These are phyloP conservation scores for Aspergillus proliferans DNA, from an alignment of 2,329 filamentous ascomycete species.

Conservation along the genomic window DNA sequence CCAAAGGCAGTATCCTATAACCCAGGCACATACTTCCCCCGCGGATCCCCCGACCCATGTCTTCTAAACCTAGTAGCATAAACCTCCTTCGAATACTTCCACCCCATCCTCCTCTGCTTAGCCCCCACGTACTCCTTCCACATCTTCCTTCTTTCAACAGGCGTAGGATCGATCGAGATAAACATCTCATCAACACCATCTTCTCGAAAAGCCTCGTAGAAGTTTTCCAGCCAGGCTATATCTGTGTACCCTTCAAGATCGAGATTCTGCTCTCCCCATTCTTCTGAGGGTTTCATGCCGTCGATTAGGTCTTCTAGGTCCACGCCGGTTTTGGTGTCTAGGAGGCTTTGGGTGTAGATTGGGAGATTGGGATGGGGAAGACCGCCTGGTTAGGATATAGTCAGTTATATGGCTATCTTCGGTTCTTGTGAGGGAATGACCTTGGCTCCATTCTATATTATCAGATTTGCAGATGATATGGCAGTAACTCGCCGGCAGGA, in stretches of 20 bases:
- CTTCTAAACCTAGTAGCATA: background rate
- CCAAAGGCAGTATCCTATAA: background rate
- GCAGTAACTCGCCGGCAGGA: conserved; percentile 11
- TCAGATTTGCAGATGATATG: conserved; percentile 7
- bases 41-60: background rate
- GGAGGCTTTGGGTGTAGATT: conserved; percentile 12
- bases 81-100: background rate
- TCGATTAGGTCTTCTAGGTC: conserved; percentile 16
- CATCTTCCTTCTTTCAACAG: background rate
- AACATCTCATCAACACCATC: background rate
- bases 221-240: background rate
- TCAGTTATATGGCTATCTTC: background rate
- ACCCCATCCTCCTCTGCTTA: background rate
- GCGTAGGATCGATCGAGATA: background rate
- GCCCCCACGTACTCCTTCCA: background rate
- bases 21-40: background rate
- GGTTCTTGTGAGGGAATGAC: background rate
- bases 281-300: conserved; percentile 1
- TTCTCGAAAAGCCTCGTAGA: background rate
- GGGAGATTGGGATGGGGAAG: conserved; percentile 15
- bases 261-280: conserved; percentile 12
- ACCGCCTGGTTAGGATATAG: background rate
- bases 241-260: background rate
- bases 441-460: conserved; percentile 12
- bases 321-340: conserved; percentile 11